Conservation (phyloP, 2,329 filamentous ascomycete species). For the Podosphaera xanthii region DNA sequence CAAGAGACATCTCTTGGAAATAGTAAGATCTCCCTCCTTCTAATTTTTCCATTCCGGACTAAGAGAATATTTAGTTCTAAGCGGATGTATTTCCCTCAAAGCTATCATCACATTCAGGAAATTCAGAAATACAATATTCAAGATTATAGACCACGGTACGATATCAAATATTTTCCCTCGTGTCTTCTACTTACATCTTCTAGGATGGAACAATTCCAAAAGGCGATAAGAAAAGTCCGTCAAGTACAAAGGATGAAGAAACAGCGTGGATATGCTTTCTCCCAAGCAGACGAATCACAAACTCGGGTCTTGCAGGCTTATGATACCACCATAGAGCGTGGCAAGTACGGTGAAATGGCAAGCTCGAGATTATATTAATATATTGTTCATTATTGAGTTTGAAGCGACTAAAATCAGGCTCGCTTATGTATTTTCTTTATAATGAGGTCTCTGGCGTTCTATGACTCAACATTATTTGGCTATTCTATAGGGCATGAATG, state of each 20-base stretch:
- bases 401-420: neutral
- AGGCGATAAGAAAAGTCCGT: constrained; percentile 92
- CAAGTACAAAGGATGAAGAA: constrained; percentile 99
- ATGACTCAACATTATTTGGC: neutral
- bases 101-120: constrained; percentile 96
- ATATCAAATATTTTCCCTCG: constrained; percentile 6
- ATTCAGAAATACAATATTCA: constrained; percentile 99
- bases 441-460: neutral
- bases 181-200: constrained; percentile 8
- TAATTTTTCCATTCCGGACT: constrained; percentile 3
- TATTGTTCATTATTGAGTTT: neutral
- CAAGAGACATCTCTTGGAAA: constrained; percentile 89
- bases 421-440: neutral
- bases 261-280: constrained; percentile 94
- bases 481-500: neutral
- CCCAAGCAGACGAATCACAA: constrained; percentile 89
- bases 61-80: constrained; percentile 30
- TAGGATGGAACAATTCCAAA: constrained; percentile 99
- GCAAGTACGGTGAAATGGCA: constrained; percentile 86
- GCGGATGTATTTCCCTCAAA: constrained; percentile 88
- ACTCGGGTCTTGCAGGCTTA: constrained; percentile 90
- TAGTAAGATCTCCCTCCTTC: constrained; percentile 28
- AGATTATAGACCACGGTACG: constrained; percentile 82
- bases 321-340: constrained; percentile 81
- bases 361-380: constrained; percentile 8